phyloP scores from a whole-genome alignment of 805 yeast genomes.

The Clavispora santaluciae region DNA sequence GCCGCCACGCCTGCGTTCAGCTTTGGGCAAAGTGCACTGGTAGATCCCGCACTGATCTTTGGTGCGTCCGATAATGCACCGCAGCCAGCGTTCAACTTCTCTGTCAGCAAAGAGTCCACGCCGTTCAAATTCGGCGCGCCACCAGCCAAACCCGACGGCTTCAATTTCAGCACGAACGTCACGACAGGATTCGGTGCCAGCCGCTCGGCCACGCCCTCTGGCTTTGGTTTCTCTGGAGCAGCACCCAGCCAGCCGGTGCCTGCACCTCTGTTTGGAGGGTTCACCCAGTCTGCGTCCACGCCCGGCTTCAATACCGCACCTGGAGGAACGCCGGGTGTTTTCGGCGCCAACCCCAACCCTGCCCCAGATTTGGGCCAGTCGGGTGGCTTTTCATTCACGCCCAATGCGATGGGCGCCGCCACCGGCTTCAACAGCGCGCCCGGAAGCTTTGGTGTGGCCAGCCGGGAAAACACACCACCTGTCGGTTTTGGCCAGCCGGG shows the following conservation, averaged over 20 bases:
- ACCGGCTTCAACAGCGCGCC: conserved; percentile 12
- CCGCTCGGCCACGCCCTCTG: conserved; percentile 10
- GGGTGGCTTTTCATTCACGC: conserved; percentile 10
- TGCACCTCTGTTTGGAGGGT: background rate
- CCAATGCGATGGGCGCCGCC: conserved; percentile 6
- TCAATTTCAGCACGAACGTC: conserved; percentile 1
- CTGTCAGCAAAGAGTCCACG: conserved; percentile 3
- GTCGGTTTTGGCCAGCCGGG: conserved; percentile 12
- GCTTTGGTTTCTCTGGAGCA: conserved; percentile 1
- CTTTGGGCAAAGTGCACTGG: conserved; percentile 20
- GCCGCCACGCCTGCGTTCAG: conserved; percentile 8
- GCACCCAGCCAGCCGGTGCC: background rate
- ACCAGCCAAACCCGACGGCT: background rate
- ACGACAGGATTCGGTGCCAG: conserved; percentile 6
- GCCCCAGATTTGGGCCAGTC: background rate
- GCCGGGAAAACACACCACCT: conserved; percentile 15
- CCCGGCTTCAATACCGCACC: background rate
- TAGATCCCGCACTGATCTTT: conserved; percentile 31
- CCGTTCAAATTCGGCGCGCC: conserved; percentile 4
- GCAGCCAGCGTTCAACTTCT: conserved; percentile 12
- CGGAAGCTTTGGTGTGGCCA: conserved; percentile 13
- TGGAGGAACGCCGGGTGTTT: background rate
- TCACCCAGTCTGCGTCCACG: background rate
- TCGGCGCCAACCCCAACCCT: conserved; percentile 1
- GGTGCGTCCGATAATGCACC: conserved; percentile 16